A percentile compares a stretch with the other conserved stretches of the same genome.
Conservation (phyloP, 352 stramenopile genomes). For the Globisporangium rhizosaccharum region DNA sequence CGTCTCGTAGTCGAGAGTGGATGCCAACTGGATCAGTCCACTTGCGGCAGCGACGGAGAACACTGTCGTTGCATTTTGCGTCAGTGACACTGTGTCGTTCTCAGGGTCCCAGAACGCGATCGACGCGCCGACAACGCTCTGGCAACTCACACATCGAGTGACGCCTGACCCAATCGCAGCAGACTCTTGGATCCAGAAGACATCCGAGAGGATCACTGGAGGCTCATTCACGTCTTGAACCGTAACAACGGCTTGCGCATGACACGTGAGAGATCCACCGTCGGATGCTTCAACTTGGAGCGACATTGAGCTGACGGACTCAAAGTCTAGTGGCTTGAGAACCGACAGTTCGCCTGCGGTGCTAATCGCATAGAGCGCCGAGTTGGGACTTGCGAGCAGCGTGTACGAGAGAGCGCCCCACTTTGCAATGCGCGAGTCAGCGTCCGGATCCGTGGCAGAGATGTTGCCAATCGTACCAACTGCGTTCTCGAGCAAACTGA, state of each 20-base stretch:
- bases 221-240: conserved; percentile 30
- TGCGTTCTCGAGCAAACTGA: background rate
- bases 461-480: background rate
- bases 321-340: conserved; percentile 4
- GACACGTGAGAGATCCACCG: conserved; percentile 1
- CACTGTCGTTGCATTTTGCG: conserved; percentile 16
- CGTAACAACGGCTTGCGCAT: background rate
- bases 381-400: background rate
- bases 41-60: conserved; percentile 22
- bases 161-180: conserved; percentile 8
- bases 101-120: conserved; percentile 52
- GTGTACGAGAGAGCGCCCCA: conserved; percentile 7
- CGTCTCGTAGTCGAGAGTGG: conserved; percentile 2
- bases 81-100: conserved; percentile 40
- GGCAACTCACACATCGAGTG: conserved; percentile 14
- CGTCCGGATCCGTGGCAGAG: conserved; percentile 4
- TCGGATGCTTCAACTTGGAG: conserved; percentile 3
- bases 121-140: conserved; percentile 11
- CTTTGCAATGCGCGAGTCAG: background rate
- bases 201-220: conserved; percentile 20
- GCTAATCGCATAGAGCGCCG: conserved; percentile 2
- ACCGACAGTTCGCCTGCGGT: background rate
- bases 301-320: background rate
- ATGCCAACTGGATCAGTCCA: conserved; percentile 1
- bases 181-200: conserved; percentile 42